Evolutionary conservation across 129 eudicot genomes (phyloP).

Genomic region (Chrysanthemum lavandulifolium): DNA sequence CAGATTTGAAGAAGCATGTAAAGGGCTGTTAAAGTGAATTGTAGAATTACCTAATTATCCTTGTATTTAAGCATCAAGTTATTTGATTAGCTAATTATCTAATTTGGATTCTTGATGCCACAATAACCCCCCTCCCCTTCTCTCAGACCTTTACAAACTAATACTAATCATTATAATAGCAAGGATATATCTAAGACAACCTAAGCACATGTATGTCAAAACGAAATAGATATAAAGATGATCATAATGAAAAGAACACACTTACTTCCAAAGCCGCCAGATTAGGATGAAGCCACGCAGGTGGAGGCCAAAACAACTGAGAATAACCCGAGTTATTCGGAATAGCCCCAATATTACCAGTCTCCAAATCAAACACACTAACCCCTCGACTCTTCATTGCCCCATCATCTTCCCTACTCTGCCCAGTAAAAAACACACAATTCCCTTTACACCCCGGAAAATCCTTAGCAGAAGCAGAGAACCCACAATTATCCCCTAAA

Average conservation of each 20-base stretch:
- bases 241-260: background rate
- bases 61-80: background rate
- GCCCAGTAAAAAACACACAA: conserved; percentile 73
- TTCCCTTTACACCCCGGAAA: conserved; percentile 61
- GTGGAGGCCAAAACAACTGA: conserved; percentile 87
- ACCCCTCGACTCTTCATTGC: conserved; percentile 50
- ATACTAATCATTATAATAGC: background rate
- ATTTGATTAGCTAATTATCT: background rate
- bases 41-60: background rate
- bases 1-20: background rate
- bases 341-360: conserved; percentile 64
- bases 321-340: conserved; percentile 44
- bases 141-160: background rate
- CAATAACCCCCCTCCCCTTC: background rate
- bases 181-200: background rate
- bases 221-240: background rate
- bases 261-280: conserved; percentile 54
- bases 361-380: conserved; percentile 81
- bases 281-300: conserved; percentile 60
- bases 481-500: conserved; percentile 78
- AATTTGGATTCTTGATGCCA: background rate
- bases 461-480: conserved; percentile 60
- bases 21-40: background rate
- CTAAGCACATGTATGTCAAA: background rate
- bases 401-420: conserved; percentile 60